Evolutionary conservation across 2,329 filamentous ascomycete genomes (phyloP), one percentile per base, ranked within the genome.

Genomic region (Diplodia intermedia): DNA sequence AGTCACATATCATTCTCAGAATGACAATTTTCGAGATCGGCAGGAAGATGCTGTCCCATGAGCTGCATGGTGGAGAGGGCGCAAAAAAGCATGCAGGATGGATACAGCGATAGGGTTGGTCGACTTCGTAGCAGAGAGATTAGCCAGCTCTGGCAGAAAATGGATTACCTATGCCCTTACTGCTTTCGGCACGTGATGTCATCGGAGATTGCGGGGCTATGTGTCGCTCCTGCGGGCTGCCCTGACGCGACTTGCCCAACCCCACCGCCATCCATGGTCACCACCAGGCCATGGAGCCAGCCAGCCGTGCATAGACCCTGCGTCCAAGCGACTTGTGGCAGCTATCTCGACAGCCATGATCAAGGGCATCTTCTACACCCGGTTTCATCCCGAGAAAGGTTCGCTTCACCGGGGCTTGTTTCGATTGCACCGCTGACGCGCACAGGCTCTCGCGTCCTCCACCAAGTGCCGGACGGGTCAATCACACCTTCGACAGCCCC

Each of bases 321-420:
- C 57, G n/a, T 15, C 40, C n/a, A 29, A 20, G 7, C 14, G 11
- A 26, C 14, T 47, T 40, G n/a, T 50, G 26, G 40, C 26, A 26
- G 6, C 56, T 33, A 8, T 18, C 20, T 38, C 18, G 26, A 1
- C 66, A 67, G 66, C 36, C 62, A 88, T 88, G 79, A 88, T 90
- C 73, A 86, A 87, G 73, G 85, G 87, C 56, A 87, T 90, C 69
- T 90, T 90, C 79, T 90, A 89, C 77, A 87, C 87, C 76, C 87
- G 87, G 74, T 90, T 90, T 75, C 87, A 90, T 74, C 86, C 86
- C 66, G 83, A 86, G 71, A 80, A 79, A 73, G 78, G 79, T 76
- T 72, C 12, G 43, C 5, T n/a, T 52, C 31, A 31, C 43, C n/a
- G 43, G 36, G 23, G 40, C 47, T 20, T 47, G 18, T 36, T 49